Percentiles rank a stretch among this genome's conserved stretches.
phyloP scores from a whole-genome alignment of 2,329 filamentous ascomycete species.

The Juglanconis oblonga region DNA sequence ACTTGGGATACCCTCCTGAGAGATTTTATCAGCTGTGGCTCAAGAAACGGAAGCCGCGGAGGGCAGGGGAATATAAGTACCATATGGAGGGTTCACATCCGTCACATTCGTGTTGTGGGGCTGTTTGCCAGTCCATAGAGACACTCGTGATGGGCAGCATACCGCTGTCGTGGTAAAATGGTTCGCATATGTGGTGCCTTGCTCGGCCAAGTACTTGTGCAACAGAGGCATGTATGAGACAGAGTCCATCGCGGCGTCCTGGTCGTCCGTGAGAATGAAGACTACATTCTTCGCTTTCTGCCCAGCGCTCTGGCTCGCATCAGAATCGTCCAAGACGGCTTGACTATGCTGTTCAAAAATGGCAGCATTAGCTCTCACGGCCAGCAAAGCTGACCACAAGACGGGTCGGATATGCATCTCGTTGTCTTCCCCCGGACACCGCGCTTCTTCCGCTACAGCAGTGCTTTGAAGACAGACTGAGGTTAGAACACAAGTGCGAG shows the following conservation, averaged over 20 bases:
- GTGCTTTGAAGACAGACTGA: too few relatives aligned
- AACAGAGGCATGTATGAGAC: slow-evolving; percentile 59
- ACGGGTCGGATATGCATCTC: not conserved
- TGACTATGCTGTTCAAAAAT: not conserved
- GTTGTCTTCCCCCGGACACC: too few relatives aligned
- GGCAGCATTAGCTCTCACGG: not conserved
- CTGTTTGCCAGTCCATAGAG: slow-evolving; percentile 62
- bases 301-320: not conserved
- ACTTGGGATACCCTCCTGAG: slow-evolving; percentile 45
- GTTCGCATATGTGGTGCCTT: slow-evolving; percentile 57
- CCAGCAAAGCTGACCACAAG: slow-evolving; percentile 4
- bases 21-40: slow-evolving; percentile 8
- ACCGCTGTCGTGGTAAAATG: slow-evolving; percentile 67
- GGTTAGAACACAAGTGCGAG: too few relatives aligned
- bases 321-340: not conserved
- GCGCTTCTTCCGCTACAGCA: too few relatives aligned
- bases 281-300: slow-evolving; percentile 49
- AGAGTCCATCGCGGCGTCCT: slow-evolving; percentile 61
- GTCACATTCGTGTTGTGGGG: slow-evolving; percentile 58
- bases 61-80: slow-evolving; percentile 26
- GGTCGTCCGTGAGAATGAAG: slow-evolving; percentile 67
- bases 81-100: slow-evolving; percentile 38
- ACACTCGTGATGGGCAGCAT: slow-evolving; percentile 67
- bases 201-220: slow-evolving; percentile 51
- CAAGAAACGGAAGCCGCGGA: not conserved